Percentiles rank a stretch among this genome's conserved stretches.
These are phyloP conservation scores for Sugiyamaella floridensis DNA, from an alignment of 805 yeast species.

Conservation along the genomic window DNA sequence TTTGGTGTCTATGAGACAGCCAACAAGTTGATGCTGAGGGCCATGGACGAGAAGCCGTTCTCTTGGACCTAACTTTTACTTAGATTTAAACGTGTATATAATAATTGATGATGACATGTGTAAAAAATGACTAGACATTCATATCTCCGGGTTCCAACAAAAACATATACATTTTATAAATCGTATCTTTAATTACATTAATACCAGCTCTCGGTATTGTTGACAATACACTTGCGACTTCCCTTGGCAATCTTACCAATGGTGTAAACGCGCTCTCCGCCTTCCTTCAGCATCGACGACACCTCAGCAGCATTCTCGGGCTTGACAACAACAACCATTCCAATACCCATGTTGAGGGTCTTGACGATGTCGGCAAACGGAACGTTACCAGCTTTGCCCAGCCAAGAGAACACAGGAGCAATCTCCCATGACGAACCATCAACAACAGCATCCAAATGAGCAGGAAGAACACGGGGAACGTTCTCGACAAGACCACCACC, in stretches of 20 bases:
- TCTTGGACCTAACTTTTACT: slow-evolving; percentile 21
- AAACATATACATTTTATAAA: background rate
- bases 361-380: slow-evolving; percentile 78
- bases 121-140: background rate
- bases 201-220: slow-evolving; percentile 31
- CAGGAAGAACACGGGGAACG: slow-evolving; percentile 90
- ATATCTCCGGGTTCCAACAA: too few relatives aligned
- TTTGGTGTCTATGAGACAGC: slow-evolving; percentile 55
- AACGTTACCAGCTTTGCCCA: slow-evolving; percentile 84
- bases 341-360: slow-evolving; percentile 93
- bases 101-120: background rate
- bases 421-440: slow-evolving; percentile 78
- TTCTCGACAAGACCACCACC: slow-evolving; percentile 98
- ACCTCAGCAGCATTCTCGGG: slow-evolving; percentile 56
- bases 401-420: slow-evolving; percentile 89
- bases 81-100: background rate
- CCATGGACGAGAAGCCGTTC: slow-evolving; percentile 36
- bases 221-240: slow-evolving; percentile 34
- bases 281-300: slow-evolving; percentile 45
- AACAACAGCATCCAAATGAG: slow-evolving; percentile 66
- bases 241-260: slow-evolving; percentile 54
- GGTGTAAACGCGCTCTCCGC: slow-evolving; percentile 68
- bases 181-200: slow-evolving; percentile 13
- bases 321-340: slow-evolving; percentile 87
- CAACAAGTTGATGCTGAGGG: slow-evolving; percentile 40